Base-by-base conservation (phyloP, 257 asterid genomes). In the Nicotiana paniculata region DNA sequence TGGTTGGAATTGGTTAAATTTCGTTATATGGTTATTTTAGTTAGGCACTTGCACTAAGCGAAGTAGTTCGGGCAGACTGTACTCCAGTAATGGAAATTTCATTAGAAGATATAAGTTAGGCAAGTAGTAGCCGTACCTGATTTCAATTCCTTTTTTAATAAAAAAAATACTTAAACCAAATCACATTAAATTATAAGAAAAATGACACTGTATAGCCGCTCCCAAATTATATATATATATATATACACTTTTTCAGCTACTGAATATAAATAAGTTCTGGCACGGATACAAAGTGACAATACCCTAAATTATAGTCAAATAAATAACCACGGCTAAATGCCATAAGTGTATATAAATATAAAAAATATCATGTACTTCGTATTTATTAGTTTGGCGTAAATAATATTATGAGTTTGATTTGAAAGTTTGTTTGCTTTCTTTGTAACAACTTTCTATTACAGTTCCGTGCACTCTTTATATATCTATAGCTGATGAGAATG, bases 1-100 rank as follows among this genome's bases (percentile, higher is more conserved):
- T 53, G 77, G 55, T 57, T 57, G 53, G 90, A 91, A 84, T 82
- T 83, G 63, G 80, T 32, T 9, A 67, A 77, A 43, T 75, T 63
- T 48, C 64, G 10, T 18, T 37, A 13, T 18, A 18, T 68, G 55
- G n/a, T 17, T 24, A 21, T 48, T 32, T n/a, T 13, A 46, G 8
- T 30, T 81, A 15, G 57, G 9, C 70, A 43, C 16, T 62, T 24
- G 72, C 64, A 80, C 39, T 35, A 35, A 9, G 54, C 15, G 30
- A 82, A 86, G n/a, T 37, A 68, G 77, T 35, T 68, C 9, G 32
- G 18, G 1, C 18, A 66, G 3, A 85, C 88, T 88, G 70, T 78
- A 48, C 28, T 39, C 77, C 55, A 70, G 28, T 61, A 81, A 72
- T 37, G 35, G 28, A 59, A 17, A 55, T 17, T 8, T 32, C 43